A percentile compares a stretch with the other conserved stretches of the same genome.
phyloP scores from a whole-genome alignment of 2,329 filamentous ascomycete species.

The Ascochyta koolunga region DNA sequence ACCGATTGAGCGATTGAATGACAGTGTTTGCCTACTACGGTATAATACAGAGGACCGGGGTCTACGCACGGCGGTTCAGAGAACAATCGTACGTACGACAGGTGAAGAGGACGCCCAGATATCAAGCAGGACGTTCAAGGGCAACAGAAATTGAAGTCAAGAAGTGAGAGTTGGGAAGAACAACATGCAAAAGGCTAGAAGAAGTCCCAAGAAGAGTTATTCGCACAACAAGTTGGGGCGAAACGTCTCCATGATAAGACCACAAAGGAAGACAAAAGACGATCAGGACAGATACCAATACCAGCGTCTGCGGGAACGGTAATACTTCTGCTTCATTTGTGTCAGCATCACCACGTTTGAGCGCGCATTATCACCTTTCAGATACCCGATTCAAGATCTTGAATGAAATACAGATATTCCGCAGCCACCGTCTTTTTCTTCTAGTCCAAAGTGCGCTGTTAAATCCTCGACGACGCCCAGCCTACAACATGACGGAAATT shows the following conservation, averaged over 20 bases:
- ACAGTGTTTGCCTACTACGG: neutral
- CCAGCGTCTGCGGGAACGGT: neutral
- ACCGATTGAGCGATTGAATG: conserved; percentile 65
- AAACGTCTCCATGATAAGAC: neutral
- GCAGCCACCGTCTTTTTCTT: neutral
- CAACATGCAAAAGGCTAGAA: neutral
- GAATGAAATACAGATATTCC: conserved; percentile 13
- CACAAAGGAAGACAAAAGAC: neutral
- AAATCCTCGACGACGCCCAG: neutral
- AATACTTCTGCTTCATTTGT: neutral
- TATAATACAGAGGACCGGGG: neutral
- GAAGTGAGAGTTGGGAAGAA: neutral
- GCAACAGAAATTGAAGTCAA: neutral
- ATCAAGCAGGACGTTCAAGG: neutral
- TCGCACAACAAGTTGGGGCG: neutral
- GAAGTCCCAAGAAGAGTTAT: neutral
- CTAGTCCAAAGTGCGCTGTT: neutral
- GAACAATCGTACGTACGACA: neutral
- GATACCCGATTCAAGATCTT: conserved; percentile 14
- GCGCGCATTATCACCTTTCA: conserved; percentile 15
- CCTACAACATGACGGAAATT: neutral
- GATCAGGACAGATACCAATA: neutral
- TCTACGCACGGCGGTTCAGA: neutral
- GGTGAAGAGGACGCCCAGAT: too few species aligned
- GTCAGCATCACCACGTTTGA: conserved; percentile 12